Percentiles rank a stretch among this genome's conserved stretches.
phyloP scores from a whole-genome alignment of 306 rosid genomes.

The Trifolium dubium region DNA sequence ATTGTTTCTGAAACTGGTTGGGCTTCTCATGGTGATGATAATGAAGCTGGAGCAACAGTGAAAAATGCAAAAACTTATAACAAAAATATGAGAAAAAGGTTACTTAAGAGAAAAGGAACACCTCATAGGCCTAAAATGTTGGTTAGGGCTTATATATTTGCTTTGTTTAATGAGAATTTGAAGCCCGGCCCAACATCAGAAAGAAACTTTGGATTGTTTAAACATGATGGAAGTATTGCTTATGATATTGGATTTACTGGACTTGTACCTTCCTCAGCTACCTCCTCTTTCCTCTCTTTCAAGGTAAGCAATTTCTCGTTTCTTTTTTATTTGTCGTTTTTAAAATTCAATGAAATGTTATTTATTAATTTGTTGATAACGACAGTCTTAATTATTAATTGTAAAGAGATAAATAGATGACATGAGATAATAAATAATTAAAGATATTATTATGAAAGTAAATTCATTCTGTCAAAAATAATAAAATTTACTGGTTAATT shows the following conservation, averaged over 20 bases:
- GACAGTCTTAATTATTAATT: too few relatives aligned
- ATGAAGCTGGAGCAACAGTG: constrained; percentile 70
- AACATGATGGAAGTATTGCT: constrained; percentile 87
- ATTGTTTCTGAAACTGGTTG: constrained; percentile 93
- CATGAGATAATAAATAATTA: too few relatives aligned
- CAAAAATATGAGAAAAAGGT: constrained; percentile 57
- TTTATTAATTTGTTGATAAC: too few relatives aligned
- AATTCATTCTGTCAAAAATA: too few relatives aligned
- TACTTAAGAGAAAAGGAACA: constrained; percentile 82
- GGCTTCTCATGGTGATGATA: constrained; percentile 80
- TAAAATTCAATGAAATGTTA: neutral
- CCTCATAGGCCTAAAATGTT: constrained; percentile 76
- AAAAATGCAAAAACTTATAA: constrained; percentile 76
- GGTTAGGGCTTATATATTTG: constrained; percentile 77
- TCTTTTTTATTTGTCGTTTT: neutral
- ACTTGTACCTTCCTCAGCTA: constrained; percentile 67
- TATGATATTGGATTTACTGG: constrained; percentile 89
- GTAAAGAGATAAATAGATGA: too few relatives aligned
- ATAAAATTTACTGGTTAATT: too few relatives aligned
- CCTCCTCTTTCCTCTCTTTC: constrained; percentile 67
- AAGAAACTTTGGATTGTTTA: constrained; percentile 92
- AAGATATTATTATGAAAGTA: too few relatives aligned
- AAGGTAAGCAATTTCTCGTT: constrained; percentile 50
- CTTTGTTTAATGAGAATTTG: constrained; percentile 89
- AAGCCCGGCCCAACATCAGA: constrained; percentile 92